Percentiles rank a stretch among this genome's conserved stretches.
Conservation (phyloP, 2,329 filamentous ascomycete species). For the Cladophialophora exuberans region DNA sequence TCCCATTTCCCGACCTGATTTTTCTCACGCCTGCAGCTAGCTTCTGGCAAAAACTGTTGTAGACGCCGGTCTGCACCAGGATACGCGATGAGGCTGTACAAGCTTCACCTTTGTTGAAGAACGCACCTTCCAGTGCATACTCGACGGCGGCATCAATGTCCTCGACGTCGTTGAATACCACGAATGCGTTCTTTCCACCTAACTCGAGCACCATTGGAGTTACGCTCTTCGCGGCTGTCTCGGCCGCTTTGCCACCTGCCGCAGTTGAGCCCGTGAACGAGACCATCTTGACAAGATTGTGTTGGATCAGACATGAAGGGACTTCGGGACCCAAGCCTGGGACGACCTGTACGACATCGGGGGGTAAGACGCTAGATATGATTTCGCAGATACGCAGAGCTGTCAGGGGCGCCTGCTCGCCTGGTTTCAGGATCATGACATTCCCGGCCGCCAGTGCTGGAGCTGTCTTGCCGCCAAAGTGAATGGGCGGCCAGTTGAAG, state of each 20-base stretch:
- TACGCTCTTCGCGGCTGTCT: slow-evolving; percentile 69
- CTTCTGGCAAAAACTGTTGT: slow-evolving; percentile 22
- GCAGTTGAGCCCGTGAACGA: slow-evolving; percentile 78
- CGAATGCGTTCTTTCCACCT: slow-evolving; percentile 77
- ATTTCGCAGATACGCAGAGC: slow-evolving; percentile 37
- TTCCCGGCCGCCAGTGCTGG: slow-evolving; percentile 43
- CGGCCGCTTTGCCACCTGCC: slow-evolving; percentile 71
- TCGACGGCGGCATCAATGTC: slow-evolving; percentile 66
- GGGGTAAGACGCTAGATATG: slow-evolving; percentile 38
- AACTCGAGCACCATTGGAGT: slow-evolving; percentile 82
- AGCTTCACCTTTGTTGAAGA: slow-evolving; percentile 31
- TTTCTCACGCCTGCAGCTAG: slow-evolving; percentile 18
- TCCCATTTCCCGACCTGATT: slow-evolving; percentile 24
- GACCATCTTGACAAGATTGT: slow-evolving; percentile 71
- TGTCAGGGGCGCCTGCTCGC: slow-evolving; percentile 40
- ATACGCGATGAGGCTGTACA: slow-evolving; percentile 27
- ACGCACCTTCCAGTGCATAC: slow-evolving; percentile 22
- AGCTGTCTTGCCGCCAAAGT: slow-evolving; percentile 43
- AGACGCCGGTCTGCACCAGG: slow-evolving; percentile 24
- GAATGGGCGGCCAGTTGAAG: slow-evolving; percentile 57
- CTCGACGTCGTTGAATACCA: slow-evolving; percentile 80
- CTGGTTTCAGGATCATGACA: slow-evolving; percentile 42
- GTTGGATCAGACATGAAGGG: slow-evolving; percentile 40
- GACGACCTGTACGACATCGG: slow-evolving; percentile 39
- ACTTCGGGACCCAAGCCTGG: slow-evolving; percentile 69